phyloP scores from a whole-genome alignment of 1,284 basidiomycete species.

The Testicularia cyperi region DNA sequence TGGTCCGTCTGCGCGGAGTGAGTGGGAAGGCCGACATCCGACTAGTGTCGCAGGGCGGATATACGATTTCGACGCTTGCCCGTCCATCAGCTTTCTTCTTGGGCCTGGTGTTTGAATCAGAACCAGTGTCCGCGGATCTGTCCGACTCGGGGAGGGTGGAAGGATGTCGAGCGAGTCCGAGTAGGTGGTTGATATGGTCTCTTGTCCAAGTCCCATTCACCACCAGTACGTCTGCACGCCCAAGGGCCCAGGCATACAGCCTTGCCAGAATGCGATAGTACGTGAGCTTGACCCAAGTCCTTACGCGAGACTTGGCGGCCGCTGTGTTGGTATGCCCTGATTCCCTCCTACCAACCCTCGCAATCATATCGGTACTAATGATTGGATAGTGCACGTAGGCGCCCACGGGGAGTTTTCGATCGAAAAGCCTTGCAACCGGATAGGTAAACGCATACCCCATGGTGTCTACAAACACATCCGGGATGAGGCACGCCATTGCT shows the following conservation, averaged over 20 bases:
- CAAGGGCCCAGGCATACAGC: slow-evolving; percentile 76
- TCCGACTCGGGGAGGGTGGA: too few relatives aligned
- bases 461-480: slow-evolving; percentile 90
- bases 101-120: too few relatives aligned
- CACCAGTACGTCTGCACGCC: slow-evolving; percentile 73
- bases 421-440: slow-evolving; percentile 71
- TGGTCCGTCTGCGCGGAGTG: slow-evolving; percentile 52
- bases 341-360: slow-evolving; percentile 68
- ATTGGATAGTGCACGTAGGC: slow-evolving; percentile 96
- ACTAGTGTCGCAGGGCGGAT: slow-evolving; percentile 87
- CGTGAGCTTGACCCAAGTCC: slow-evolving; percentile 74
- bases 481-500: slow-evolving; percentile 71
- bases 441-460: slow-evolving; percentile 98
- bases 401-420: slow-evolving; percentile 70
- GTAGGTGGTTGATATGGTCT: slow-evolving; percentile 69
- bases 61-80: slow-evolving; percentile 66
- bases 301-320: slow-evolving; percentile 67
- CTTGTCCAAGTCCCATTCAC: slow-evolving; percentile 96
- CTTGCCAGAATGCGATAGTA: slow-evolving; percentile 88
- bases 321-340: slow-evolving; percentile 70
- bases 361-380: slow-evolving; percentile 88
- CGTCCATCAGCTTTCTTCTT: background rate
- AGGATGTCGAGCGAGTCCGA: background rate
- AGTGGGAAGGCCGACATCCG: slow-evolving; percentile 71
- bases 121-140: too few relatives aligned